Evolutionary conservation across 768 basidiomycete genomes (phyloP), one percentile per base, ranked within the genome.

Genomic region (Sporobolomyces phaffii): DNA sequence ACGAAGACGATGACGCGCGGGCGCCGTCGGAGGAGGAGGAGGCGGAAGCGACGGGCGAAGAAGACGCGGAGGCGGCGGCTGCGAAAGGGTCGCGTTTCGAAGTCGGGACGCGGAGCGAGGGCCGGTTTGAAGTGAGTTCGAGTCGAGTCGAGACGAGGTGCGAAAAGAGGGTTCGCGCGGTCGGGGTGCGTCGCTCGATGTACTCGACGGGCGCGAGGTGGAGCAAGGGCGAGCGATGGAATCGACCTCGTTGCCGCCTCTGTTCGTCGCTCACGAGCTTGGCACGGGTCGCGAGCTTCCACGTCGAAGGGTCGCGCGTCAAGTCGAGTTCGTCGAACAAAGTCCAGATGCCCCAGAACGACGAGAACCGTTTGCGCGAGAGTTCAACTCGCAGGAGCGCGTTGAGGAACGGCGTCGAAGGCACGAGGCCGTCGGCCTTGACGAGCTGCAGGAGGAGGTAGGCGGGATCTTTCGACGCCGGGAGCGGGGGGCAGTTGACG

Each of bases 341-440:
- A 8, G 20, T 34, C 68, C 68, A 69, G 22, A 69, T 34, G 4
- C 68, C 68, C 68, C 68, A 69, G 48, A 69, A 69, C 24, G 68
- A 69, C 1, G 62, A 50, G 40, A 49, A 61, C 11, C 62, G 62
- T 22, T 40, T 44, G 3, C 68, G 62, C 22, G 6, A 3, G 20
- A 64, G 48, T 28, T 69, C 68, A 47, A 53, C 34, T 36, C 68
- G 68, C 28, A 69, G 68, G 53, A 69, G 58, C 5, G 62, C 47
- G 50, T 62, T 51, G 13, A 62, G 50, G 34, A 52, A 50, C 5
- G 51, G 8, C 9, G 49, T 52, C 8, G 68, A 64, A 5, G 48
- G 40, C 1, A 28, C 18, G 14, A 64, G 20, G 6, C 33, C n/a
- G 48, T 69, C 62, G 13, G 15, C 2, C 2, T 26, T 26, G 2